Percentiles rank a stretch among this genome's conserved stretches.
phyloP scores from a whole-genome alignment of 164 flowering plant species.

The Vitis cinerea region DNA sequence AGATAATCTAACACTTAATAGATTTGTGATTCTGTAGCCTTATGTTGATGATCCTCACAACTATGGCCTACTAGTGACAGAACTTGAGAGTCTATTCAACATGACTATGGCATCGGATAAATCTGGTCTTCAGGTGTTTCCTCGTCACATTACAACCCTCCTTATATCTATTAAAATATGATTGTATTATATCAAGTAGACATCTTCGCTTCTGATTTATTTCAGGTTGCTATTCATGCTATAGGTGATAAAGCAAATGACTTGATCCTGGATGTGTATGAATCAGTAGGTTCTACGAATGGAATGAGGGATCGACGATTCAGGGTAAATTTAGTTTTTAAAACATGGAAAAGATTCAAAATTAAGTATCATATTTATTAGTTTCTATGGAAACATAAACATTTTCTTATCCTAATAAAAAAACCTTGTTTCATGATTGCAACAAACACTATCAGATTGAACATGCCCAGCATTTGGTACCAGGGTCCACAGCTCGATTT shows the following conservation, averaged over 20 bases:
- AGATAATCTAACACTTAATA: neutral
- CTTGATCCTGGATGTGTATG: constrained; percentile 67
- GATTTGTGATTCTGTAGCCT: constrained; percentile 45
- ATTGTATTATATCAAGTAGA: too few relatives aligned
- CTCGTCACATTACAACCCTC: constrained; percentile 3
- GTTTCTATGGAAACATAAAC: neutral
- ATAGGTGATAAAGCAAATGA: constrained; percentile 96
- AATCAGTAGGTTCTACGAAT: constrained; percentile 51
- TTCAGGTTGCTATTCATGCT: constrained; percentile 92
- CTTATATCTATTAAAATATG: neutral
- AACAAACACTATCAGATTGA: constrained; percentile 61
- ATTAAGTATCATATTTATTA: neutral
- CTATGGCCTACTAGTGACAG: constrained; percentile 71
- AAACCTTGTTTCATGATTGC: constrained; percentile 8
- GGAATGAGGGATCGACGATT: constrained; percentile 77
- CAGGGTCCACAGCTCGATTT: constrained; percentile 60
- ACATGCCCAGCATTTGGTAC: constrained; percentile 94
- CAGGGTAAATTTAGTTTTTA: constrained; percentile 53
- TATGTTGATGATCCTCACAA: constrained; percentile 76
- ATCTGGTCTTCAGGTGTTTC: constrained; percentile 78
- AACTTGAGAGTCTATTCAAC: constrained; percentile 57
- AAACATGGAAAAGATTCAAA: neutral
- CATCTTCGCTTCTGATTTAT: constrained; percentile 2
- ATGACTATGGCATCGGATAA: constrained; percentile 65
- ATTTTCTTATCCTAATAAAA: neutral